These are phyloP conservation scores for Fusarium nodosum DNA, from an alignment of 2,329 filamentous ascomycete species.

Conservation along the genomic window DNA sequence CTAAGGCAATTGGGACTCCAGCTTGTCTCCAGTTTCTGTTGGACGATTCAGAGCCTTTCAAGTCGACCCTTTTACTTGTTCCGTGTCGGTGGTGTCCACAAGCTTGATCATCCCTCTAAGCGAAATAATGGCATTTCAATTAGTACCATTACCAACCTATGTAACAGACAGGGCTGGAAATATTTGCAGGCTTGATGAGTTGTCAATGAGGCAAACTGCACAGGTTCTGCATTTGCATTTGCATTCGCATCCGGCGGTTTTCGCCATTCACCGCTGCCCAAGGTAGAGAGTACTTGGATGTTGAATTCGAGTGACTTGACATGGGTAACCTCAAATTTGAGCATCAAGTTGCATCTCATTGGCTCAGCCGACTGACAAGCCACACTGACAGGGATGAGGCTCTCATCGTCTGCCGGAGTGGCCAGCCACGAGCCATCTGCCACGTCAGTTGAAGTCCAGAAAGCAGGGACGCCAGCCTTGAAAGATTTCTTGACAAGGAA, in stretches of 20 bases:
- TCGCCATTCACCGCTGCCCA: conserved; percentile 42
- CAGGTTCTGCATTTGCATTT: conserved; percentile 28
- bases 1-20: conserved; percentile 45
- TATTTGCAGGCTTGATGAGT: conserved; percentile 47
- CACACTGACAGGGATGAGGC: conserved; percentile 39
- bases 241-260: conserved; percentile 19
- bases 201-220: conserved; percentile 48
- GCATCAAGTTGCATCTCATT: conserved; percentile 35
- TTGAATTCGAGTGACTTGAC: conserved; percentile 50
- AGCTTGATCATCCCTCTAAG: conserved; percentile 6
- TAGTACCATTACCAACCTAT: conserved; percentile 1
- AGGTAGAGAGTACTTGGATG: conserved; percentile 51
- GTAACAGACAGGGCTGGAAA: conserved; percentile 34
- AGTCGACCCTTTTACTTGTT: neutral
- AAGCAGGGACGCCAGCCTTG: conserved; percentile 56
- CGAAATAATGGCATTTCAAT: conserved; percentile 31
- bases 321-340: conserved; percentile 37
- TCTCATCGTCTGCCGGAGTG: conserved; percentile 43
- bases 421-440: conserved; percentile 56
- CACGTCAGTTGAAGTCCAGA: conserved; percentile 56
- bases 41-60: conserved; percentile 22
- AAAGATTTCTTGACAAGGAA: conserved; percentile 7
- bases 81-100: conserved; percentile 11
- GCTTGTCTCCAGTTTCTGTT: conserved; percentile 30
- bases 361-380: conserved; percentile 41